Evolutionary conservation across 176 grass and related monocot species (phyloP), one percentile per base, ranked within the genome.

Genomic region (Pharus latifolius): DNA sequence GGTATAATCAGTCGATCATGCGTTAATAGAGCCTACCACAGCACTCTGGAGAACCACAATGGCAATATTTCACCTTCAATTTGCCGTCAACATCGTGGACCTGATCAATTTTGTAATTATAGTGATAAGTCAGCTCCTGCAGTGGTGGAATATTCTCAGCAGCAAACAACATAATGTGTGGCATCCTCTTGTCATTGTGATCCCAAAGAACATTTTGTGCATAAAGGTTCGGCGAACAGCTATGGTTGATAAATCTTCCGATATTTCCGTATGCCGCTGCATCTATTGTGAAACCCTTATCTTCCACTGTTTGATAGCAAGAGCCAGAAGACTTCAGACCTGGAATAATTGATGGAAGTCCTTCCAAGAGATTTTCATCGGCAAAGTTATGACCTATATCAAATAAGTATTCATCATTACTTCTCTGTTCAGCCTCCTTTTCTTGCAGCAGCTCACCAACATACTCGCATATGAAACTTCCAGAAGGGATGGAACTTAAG

Each of bases 191-290:
- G 37, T 91, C 85, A 47, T 85, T 76, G 53, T 96, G 88, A 33
- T 96, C 85, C 42, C 84, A 91, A 35, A 91, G 70, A 82, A 96
- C 82, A 53, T 84, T 91, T 55, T 96, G 92, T 10, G 72, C 63
- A 29, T 86, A 88, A 18, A 96, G 82, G 75, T 96, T 91, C 7
- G 92, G 92, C 22, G 88, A 86, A 50, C 82, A 91, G 52, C 88
- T 88, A 49, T 84, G 88, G 41, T 88, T 96, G 63, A 91, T 96
- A 70, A 96, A 96, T 62, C 88, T 91, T 60, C 88, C 92, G 31
- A 81, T 56, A 67, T 86, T 88, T 67, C 88, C 92, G 42, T 49
- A 78, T 67, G 83, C 63, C 14, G 66, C 33, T 16, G 92, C 79
- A 65, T 96, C 88, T 56, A 96, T 78, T 3, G 79, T 88, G 79